A percentile compares a stretch with the other conserved stretches of the same genome.
phyloP scores from a whole-genome alignment of 2,329 filamentous ascomycete genomes.

The Pseudopyricularia javanii region DNA sequence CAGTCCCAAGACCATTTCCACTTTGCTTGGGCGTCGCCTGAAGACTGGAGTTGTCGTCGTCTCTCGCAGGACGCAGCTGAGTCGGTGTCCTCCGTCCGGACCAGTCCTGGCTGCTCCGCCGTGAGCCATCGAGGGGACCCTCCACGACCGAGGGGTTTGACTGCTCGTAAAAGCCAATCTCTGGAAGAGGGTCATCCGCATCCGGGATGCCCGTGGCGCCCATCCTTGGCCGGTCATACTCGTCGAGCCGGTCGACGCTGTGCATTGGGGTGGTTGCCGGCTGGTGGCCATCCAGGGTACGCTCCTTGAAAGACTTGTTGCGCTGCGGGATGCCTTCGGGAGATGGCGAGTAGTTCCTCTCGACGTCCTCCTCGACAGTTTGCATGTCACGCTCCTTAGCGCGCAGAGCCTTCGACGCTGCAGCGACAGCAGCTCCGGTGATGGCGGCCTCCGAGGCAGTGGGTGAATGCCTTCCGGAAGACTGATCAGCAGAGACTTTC shows the following conservation, averaged over 20 bases:
- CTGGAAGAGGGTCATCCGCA: constrained; percentile 59
- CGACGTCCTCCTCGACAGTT: constrained; percentile 20
- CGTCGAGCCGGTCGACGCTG: constrained; percentile 44
- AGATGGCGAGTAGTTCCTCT: neutral
- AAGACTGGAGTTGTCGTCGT: constrained; percentile 16
- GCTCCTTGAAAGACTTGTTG: constrained; percentile 56
- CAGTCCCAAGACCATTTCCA: constrained; percentile 21
- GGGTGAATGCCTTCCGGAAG: constrained; percentile 30
- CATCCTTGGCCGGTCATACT: constrained; percentile 42
- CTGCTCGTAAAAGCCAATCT: constrained; percentile 65
- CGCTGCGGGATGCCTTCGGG: constrained; percentile 29
- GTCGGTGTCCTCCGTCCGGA: constrained; percentile 18
- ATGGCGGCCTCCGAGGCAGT: constrained; percentile 46
- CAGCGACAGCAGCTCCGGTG: constrained; percentile 40
- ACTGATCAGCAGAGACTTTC: constrained; percentile 21
- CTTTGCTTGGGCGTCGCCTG: constrained; percentile 19
- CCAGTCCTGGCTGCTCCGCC: constrained; percentile 14
- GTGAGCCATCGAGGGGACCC: constrained; percentile 50
- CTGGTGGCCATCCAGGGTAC: constrained; percentile 42
- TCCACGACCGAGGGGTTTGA: constrained; percentile 80
- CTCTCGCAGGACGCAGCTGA: constrained; percentile 17
- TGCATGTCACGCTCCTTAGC: constrained; percentile 31
- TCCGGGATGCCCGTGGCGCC: constrained; percentile 59
- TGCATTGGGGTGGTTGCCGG: constrained; percentile 44
- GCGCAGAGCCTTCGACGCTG: constrained; percentile 34